Evolutionary conservation across 2,329 filamentous ascomycete genomes (phyloP), one percentile per base, ranked within the genome.

Genomic region (Neopestalotiopsis sp.): DNA sequence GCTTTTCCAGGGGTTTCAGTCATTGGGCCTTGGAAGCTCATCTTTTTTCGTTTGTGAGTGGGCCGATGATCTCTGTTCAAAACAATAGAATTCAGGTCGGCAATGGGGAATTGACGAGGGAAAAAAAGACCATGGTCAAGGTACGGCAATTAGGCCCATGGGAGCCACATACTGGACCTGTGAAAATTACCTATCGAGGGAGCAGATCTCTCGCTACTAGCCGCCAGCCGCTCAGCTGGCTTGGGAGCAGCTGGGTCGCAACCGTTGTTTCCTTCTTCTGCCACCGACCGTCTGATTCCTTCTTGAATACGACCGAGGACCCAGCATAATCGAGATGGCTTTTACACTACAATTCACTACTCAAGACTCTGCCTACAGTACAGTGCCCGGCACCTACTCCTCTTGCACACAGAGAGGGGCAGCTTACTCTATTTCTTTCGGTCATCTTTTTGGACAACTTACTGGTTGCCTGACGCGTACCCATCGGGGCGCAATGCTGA

Each of bases 11-110:
- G 66, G 66, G 38, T 62, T 34, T 53, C 17, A 28, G 56, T 28
- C 65, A 28, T 67, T 45, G 53, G 65, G 28, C 65, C 65, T 67
- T 67, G 65, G 56, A 20, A 57, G 45, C 32, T 34, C 56, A 40
- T 9, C 10, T 17, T 10, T 38, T 38, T 38, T 38, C 34, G 34
- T 38, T 42, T 61, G 14, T 5, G 7, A 24, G 65, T 59, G 65
- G 65, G 42, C 56, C 65, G 62, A n/a, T 28, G 20, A 30, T 66
- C 40, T 56, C 42, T 45, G 30, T 62, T 40, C 63, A 66, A 66
- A 66, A 42, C 34, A 66, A 49, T 6, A 28, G 32, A 17, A 42
- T 65, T 28, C 34, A 7, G 34, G 34, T 38, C 40, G n/a, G 42
- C 10, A n/a, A 53, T 65, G 24, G 63, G 30, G 63, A 57, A 57